A percentile compares a stretch with the other conserved stretches of the same genome.
Evolutionary conservation across 208 protist species (phyloP).

Genomic region (Dictyostelium gargantuum): DNA sequence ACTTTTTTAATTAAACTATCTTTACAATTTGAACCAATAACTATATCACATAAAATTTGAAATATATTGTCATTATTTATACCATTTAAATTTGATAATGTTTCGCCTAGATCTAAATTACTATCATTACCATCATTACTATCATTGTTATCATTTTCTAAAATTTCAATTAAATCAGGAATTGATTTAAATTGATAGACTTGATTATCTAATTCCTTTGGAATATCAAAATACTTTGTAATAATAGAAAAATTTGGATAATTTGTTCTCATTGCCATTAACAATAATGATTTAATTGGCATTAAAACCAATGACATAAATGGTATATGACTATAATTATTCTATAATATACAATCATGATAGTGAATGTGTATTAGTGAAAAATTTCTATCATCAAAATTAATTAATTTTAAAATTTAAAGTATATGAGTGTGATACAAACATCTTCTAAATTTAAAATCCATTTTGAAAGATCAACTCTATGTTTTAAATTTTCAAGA

Average conservation of each 20-base stretch:
- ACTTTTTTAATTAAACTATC: conserved; percentile 22
- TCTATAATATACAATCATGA: too few species aligned
- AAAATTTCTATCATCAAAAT: neutral
- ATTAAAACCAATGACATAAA: conserved; percentile 52
- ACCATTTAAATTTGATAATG: neutral
- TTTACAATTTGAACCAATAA: conserved; percentile 6
- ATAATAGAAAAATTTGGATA: conserved; percentile 26
- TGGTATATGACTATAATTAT: conserved; percentile 16
- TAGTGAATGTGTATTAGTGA: too few species aligned
- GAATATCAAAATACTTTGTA: neutral
- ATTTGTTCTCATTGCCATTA: conserved; percentile 30
- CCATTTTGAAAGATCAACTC: conserved; percentile 35
- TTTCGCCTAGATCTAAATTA: neutral
- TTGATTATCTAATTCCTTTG: neutral
- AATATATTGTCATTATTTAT: neutral
- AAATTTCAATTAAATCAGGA: neutral
- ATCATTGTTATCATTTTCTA: neutral
- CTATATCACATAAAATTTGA: conserved; percentile 30
- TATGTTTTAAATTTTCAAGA: conserved; percentile 35
- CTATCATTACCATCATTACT: neutral
- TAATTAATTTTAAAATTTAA: neutral
- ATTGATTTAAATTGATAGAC: conserved; percentile 38
- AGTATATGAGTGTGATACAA: neutral
- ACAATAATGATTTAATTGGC: conserved; percentile 46
- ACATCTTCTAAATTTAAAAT: conserved; percentile 9